These are phyloP conservation scores for Leccinum insigne DNA, from an alignment of 1,284 basidiomycete genomes.

Conservation along the genomic window DNA sequence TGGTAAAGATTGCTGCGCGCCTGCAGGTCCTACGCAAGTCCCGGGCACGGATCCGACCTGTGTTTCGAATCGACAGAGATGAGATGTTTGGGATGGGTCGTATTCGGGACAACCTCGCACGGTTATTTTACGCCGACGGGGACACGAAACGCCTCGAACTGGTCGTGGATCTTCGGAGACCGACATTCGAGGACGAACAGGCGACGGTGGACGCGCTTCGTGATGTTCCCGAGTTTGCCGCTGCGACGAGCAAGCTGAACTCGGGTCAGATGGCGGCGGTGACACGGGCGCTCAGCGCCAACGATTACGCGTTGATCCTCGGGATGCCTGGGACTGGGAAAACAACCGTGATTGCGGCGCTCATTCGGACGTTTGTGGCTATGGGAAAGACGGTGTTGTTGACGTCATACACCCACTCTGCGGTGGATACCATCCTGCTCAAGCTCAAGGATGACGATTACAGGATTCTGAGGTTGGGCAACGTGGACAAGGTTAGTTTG, in stretches of 20 bases:
- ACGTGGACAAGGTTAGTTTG: conserved; percentile 80
- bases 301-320: conserved; percentile 90
- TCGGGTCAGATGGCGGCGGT: conserved; percentile 76
- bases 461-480: conserved; percentile 84
- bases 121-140: conserved; percentile 82
- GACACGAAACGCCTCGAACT: conserved; percentile 65
- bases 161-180: conserved; percentile 80
- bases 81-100: conserved; percentile 88
- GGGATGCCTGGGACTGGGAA: conserved; percentile 99
- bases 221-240: conserved; percentile 24
- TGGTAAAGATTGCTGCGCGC: conserved; percentile 43
- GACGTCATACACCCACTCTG: conserved; percentile 96
- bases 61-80: conserved; percentile 94
- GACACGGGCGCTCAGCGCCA: conserved; percentile 70
- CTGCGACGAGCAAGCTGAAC: conserved; percentile 55
- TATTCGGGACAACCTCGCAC: conserved; percentile 89
- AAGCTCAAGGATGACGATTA: conserved; percentile 75
- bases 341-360: conserved; percentile 91
- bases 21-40: conserved; percentile 19
- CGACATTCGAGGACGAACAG: conserved; percentile 54
- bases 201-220: conserved; percentile 22
- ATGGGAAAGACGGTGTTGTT: conserved; percentile 88
- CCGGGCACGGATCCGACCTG: conserved; percentile 20
- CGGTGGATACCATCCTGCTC: conserved; percentile 92
- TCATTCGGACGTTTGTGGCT: conserved; percentile 79